Conservation (phyloP, 2,329 filamentous ascomycete species). For the Fusarium sp. region DNA sequence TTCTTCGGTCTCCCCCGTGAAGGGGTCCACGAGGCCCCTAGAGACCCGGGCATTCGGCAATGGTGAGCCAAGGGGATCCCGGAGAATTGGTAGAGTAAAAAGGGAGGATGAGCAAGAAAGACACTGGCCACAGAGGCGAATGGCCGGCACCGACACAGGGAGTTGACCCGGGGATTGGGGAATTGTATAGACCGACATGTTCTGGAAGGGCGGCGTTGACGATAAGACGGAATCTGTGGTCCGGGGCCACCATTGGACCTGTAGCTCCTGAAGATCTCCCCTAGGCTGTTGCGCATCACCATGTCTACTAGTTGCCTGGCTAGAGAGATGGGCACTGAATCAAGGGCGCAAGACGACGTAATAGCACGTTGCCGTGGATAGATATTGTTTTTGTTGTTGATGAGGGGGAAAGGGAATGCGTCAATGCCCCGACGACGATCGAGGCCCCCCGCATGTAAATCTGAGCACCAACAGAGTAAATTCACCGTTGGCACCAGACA, state of each 20-base stretch:
- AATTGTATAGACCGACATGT: conserved; percentile 12
- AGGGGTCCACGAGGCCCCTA: conserved; percentile 15
- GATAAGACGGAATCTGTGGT: neutral
- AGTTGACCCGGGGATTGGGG: conserved; percentile 31
- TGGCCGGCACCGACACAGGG: conserved; percentile 4
- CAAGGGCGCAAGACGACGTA: neutral
- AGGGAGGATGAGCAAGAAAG: neutral
- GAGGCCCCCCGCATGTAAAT: conserved; percentile 4
- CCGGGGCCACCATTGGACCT: neutral
- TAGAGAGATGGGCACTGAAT: neutral
- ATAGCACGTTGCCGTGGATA: conserved; percentile 1
- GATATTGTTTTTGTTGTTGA: conserved; percentile 16
- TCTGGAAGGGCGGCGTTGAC: conserved; percentile 39
- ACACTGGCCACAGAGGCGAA: neutral
- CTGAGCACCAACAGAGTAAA: neutral
- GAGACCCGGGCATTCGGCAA: conserved; percentile 18
- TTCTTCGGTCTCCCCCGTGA: conserved; percentile 31
- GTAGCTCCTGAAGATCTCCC: neutral
- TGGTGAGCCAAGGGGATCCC: conserved; percentile 5
- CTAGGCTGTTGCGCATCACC: neutral
- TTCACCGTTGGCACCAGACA: neutral
- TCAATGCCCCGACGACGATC: conserved; percentile 14
- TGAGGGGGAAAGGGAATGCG: neutral
- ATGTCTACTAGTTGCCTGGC: neutral
- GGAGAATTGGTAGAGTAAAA: neutral